Conservation (phyloP, 2,329 filamentous ascomycete genomes). For the Niveomyces coronatus region DNA sequence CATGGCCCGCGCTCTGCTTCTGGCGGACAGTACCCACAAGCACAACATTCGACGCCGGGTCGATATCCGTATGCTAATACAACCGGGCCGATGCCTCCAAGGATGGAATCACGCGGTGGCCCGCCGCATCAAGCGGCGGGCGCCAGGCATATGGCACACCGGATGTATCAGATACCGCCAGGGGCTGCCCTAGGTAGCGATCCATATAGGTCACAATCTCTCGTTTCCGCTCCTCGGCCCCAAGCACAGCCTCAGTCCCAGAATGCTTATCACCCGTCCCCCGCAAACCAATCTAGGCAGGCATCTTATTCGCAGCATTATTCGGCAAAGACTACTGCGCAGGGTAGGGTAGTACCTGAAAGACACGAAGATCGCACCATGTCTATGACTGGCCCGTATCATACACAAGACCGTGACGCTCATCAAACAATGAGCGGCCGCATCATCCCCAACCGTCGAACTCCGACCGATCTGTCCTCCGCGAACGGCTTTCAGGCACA, state of each 20-base stretch:
- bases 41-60: conserved; percentile 39
- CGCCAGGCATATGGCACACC: conserved; percentile 38
- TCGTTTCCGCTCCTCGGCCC: conserved; percentile 67
- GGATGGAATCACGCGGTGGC: conserved; percentile 50
- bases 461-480: conserved; percentile 29
- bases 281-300: conserved; percentile 69
- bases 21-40: conserved; percentile 28
- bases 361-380: conserved; percentile 87
- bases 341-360: conserved; percentile 84
- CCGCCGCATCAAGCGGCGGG: conserved; percentile 32
- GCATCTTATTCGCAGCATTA: conserved; percentile 56
- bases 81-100: conserved; percentile 43
- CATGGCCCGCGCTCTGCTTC: conserved; percentile 42
- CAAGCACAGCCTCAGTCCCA: conserved; percentile 58
- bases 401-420: conserved; percentile 63
- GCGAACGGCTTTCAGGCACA: conserved; percentile 26
- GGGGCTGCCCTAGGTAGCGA: conserved; percentile 71
- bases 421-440: conserved; percentile 92
- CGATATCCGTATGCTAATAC: conserved; percentile 37
- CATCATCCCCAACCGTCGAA: conserved; percentile 66
- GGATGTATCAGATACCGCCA: conserved; percentile 52
- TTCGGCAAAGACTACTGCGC: conserved; percentile 73
- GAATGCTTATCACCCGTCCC: conserved; percentile 50
- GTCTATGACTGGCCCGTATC: conserved; percentile 73
- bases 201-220: conserved; percentile 82